phyloP scores from a whole-genome alignment of 192 early-diverging fungal species.

The Coemansia pectinata region DNA sequence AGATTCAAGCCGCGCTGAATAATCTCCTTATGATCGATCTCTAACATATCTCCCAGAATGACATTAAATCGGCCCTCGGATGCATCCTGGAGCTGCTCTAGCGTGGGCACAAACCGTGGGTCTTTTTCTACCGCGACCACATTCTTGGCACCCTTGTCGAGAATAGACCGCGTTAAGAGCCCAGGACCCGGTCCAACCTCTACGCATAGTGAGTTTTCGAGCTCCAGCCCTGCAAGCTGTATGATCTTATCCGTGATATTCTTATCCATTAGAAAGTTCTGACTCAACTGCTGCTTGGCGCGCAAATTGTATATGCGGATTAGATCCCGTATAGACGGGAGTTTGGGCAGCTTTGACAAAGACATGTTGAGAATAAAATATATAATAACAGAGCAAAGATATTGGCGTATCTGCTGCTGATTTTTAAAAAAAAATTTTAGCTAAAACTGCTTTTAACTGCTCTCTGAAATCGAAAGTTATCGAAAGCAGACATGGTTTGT shows the following conservation, averaged over 20 bases:
- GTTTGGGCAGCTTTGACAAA: conserved; percentile 53
- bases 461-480: neutral
- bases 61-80: conserved; percentile 58
- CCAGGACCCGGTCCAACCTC: conserved; percentile 84
- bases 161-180: conserved; percentile 72
- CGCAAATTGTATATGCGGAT: conserved; percentile 72
- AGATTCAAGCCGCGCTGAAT: conserved; percentile 33
- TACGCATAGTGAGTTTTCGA: conserved; percentile 62
- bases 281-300: conserved; percentile 71
- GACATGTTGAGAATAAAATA: conserved; percentile 14
- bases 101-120: conserved; percentile 63
- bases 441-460: neutral
- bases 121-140: conserved; percentile 79
- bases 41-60: conserved; percentile 69
- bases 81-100: conserved; percentile 74
- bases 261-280: conserved; percentile 82
- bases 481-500: neutral
- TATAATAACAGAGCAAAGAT: neutral
- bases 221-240: conserved; percentile 58
- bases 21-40: conserved; percentile 58
- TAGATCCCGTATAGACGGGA: conserved; percentile 71
- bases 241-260: conserved; percentile 81
- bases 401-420: neutral
- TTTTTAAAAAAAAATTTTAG: neutral
- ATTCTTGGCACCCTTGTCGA: conserved; percentile 62